Evolutionary conservation across 2,329 filamentous ascomycete species (phyloP).

Genomic region (Didymosphaeria variabile): DNA sequence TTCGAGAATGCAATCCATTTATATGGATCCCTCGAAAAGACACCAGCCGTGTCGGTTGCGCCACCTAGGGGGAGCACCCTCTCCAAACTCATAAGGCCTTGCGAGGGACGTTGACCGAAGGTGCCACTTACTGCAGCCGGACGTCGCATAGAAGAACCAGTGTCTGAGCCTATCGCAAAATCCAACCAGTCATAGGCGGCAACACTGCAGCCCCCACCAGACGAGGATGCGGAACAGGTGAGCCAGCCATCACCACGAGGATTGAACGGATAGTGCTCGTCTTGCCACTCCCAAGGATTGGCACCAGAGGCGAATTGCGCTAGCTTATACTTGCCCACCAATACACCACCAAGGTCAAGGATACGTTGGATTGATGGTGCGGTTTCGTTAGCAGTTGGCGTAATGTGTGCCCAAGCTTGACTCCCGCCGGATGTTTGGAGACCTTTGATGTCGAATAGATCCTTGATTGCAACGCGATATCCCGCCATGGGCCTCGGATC

Average conservation of each 20-base stretch:
- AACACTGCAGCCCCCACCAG: constrained; percentile 51
- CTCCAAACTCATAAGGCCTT: constrained; percentile 37
- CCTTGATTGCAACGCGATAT: constrained; percentile 39
- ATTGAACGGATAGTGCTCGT: constrained; percentile 54
- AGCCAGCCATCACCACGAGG: constrained; percentile 47
- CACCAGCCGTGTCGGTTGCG: constrained; percentile 38
- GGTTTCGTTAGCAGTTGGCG: constrained; percentile 27
- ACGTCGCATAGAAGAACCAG: constrained; percentile 58
- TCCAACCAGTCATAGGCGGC: constrained; percentile 59
- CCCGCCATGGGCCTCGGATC: constrained; percentile 42
- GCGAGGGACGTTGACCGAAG: constrained; percentile 48
- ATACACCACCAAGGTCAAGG: constrained; percentile 44
- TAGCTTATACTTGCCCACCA: constrained; percentile 64
- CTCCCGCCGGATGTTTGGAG: constrained; percentile 36
- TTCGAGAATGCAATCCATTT: constrained; percentile 51
- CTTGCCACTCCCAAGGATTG: constrained; percentile 39
- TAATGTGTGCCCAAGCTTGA: constrained; percentile 35
- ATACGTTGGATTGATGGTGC: constrained; percentile 37
- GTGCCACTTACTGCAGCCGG: constrained; percentile 56
- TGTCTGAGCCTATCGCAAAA: constrained; percentile 56
- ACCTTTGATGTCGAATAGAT: constrained; percentile 38
- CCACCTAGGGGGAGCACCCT: constrained; percentile 33
- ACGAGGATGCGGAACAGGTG: constrained; percentile 38
- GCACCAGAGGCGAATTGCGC: constrained; percentile 56
- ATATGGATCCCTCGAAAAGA: constrained; percentile 39